A percentile compares a stretch with the other conserved stretches of the same genome.
Conservation (phyloP, 2,329 filamentous ascomycete species). For the Xylaria sp. region DNA sequence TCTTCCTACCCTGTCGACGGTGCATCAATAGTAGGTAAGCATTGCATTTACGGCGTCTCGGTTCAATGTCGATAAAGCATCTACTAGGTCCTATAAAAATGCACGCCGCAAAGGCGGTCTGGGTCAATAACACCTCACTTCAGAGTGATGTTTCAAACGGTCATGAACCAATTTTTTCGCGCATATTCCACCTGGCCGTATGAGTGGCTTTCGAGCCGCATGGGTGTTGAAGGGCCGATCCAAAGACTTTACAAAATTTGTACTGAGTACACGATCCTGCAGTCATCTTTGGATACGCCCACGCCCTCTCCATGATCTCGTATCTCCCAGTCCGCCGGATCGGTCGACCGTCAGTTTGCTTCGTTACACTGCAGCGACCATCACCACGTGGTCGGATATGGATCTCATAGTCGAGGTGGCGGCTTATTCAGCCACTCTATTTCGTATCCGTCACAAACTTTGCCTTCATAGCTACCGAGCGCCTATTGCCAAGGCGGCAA, state of each 20-base stretch:
- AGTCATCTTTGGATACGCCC: constrained; percentile 27
- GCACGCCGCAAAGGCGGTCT: constrained; percentile 24
- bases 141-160: background rate
- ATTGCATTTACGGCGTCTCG: constrained; percentile 30
- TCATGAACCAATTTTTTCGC: constrained; percentile 12
- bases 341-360: constrained; percentile 14
- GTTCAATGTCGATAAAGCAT: constrained; percentile 17
- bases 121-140: constrained; percentile 2
- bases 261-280: background rate
- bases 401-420: constrained; percentile 17
- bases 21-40: constrained; percentile 36
- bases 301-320: constrained; percentile 25
- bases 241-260: constrained; percentile 7
- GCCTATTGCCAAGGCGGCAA: constrained; percentile 25
- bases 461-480: constrained; percentile 11
- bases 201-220: constrained; percentile 29
- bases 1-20: constrained; percentile 10
- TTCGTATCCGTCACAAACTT: constrained; percentile 2
- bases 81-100: background rate
- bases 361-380: constrained; percentile 33
- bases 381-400: constrained; percentile 37
- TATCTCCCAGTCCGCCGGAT: constrained; percentile 15
- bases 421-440: constrained; percentile 33
- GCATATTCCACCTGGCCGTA: constrained; percentile 11
- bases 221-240: constrained; percentile 2